Base-by-base conservation (phyloP, 345 rosid genomes). In the Salix viminalis region DNA sequence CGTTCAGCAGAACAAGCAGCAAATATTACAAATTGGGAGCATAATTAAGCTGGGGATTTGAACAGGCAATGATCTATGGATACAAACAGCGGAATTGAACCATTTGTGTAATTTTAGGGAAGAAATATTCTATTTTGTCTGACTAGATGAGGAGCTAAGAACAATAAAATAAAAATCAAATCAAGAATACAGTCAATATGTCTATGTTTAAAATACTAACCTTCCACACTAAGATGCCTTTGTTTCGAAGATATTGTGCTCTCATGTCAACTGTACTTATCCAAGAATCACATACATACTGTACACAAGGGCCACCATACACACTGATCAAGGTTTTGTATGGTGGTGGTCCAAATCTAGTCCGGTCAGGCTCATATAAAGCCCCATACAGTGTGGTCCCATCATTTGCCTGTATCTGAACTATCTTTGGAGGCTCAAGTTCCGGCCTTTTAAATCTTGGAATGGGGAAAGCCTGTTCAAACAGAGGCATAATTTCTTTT, bases 181-280 rank as follows among this genome's bases (percentile, higher is more conserved):
- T 50, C 7, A 19, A 37, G 16, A 16, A 64, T 18, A n/a, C 15
- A 58, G 28, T 71, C 44, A n/a, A 67, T 24, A 50, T 10, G 11
- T 37, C 48, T 28, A 65, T 7, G 54, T 14, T n/a, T 34, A 34
- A 73, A 60, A 73, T 11, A 70, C 81, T 24, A 72, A 93, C 97
- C 99, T 95, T 95, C 93, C 93, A 95, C 39, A 95, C 98, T 79
- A 93, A 84, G 85, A 95, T 81, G 80, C 99, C 99, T 82, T 84
- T 88, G 91, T 97, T 95, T 79, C 96, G 83, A 71, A 93, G 79
- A 82, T 86, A 91, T 75, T 95, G 99, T 19, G 98, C 96, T 81
- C 91, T 91, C 99, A 95, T 90, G 87, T 95, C 98, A 46, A 93
- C 99, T 13, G 92, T 87, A 76, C 82, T 91, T 71, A 88, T 75